Conservation (phyloP, 768 basidiomycete species). For the Saitozyma sp. region DNA sequence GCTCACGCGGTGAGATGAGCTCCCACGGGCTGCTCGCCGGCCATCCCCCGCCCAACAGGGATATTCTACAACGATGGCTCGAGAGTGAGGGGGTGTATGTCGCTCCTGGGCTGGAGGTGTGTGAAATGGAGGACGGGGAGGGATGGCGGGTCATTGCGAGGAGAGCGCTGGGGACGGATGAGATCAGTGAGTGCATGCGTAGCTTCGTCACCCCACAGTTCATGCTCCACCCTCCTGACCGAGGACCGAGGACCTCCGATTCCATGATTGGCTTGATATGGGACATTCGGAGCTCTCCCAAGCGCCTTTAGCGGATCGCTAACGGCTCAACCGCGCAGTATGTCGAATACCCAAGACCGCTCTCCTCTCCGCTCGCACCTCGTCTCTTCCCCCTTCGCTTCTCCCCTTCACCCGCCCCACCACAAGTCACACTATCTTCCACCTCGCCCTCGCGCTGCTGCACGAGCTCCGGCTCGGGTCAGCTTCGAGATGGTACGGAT, state of each 20-base stretch:
- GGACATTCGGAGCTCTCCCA: too few relatives aligned
- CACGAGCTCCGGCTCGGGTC: conserved; percentile 48
- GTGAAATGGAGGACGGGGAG: not conserved
- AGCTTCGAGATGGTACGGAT: conserved; percentile 50
- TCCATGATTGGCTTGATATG: too few relatives aligned
- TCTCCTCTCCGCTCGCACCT: too few relatives aligned
- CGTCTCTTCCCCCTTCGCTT: too few relatives aligned
- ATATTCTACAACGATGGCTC: not conserved
- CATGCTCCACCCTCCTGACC: too few relatives aligned
- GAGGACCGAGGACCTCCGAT: too few relatives aligned
- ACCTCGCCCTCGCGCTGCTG: conserved; percentile 23
- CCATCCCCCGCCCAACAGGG: not conserved
- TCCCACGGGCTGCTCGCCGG: not conserved
- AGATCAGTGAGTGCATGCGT: not conserved
- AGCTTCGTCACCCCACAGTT: too few relatives aligned
- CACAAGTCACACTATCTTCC: not conserved
- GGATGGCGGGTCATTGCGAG: not conserved
- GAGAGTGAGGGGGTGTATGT: not conserved
- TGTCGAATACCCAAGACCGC: too few relatives aligned
- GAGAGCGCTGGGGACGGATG: not conserved
- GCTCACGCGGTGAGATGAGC: not conserved
- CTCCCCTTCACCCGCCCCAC: too few relatives aligned
- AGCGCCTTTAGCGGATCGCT: too few relatives aligned
- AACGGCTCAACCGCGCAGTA: too few relatives aligned
- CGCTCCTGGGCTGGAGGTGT: not conserved